Evolutionary conservation across 495 filamentous ascomycete species (phyloP), one percentile per base, ranked within the genome.

Genomic region (Penicillium cinerascens): DNA sequence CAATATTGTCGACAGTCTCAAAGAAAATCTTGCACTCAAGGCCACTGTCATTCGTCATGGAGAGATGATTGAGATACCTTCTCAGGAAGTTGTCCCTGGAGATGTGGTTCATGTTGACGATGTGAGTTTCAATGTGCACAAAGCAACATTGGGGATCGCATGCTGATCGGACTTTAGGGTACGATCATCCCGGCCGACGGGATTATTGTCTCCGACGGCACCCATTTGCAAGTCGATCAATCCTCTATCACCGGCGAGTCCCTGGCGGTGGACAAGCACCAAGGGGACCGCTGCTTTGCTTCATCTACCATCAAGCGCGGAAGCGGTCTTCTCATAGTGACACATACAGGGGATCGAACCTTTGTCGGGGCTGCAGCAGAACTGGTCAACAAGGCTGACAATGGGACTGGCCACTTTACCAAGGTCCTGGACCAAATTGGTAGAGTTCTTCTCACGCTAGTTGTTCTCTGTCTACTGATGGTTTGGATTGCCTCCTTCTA

Each of bases 181-280:
- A 91, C 89, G 51, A 93, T 95, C 55, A 84, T 95, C 67, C 86
- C 90, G 44, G 91, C 90, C 59, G 91, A 96, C 68, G 91, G 91
- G 51, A 84, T 84, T 46, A 82, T 96, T 63, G 80, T 92, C 52
- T 88, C 86, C 63, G 83, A 88, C 40, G 81, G 84, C 60, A 83
- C 87, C 49, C 87, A 87, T 76, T 81, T 96, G 45, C 89, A 95
- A 67, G 85, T 96, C 54, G 91, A 96, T 71, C 91, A 95, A 74
- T 95, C 91, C 52, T 81, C 87, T 55, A 88, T 96, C 62, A 95
- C 91, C 26, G 91, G 91, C 53, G 91, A 96, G 74, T 95, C 91
- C 60, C 83, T 95, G 50, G 89, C 91, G 53, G 89, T 93, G 51
- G 87, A 92, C 70, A 95, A 92, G 75, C 82, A 86, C 69, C 84